phyloP scores from a whole-genome alignment of 202 grass and related monocot species.

The Zizania palustris region DNA sequence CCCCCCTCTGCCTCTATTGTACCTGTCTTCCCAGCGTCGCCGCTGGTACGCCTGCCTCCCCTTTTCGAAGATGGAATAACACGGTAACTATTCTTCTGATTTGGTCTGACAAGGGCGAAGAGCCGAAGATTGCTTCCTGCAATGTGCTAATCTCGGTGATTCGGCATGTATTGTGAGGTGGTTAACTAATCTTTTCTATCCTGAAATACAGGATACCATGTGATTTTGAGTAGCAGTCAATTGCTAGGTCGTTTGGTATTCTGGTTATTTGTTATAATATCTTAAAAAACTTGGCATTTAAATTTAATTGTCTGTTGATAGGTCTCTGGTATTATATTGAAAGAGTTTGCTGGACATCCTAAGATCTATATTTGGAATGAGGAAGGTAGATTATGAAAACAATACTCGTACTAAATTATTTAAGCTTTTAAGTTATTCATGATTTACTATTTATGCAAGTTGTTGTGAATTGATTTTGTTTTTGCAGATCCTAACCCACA shows the following conservation, averaged over 20 bases:
- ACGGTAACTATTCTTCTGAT: conserved; percentile 72
- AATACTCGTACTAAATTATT: not conserved
- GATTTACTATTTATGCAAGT: conserved; percentile 19
- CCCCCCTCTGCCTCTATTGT: too few species aligned
- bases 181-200: conserved; percentile 23
- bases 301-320: conserved; percentile 35
- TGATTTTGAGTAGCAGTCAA: not conserved
- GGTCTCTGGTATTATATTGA: conserved; percentile 65
- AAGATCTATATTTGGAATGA: conserved; percentile 87
- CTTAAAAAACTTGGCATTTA: conserved; percentile 3
- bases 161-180: conserved; percentile 76
- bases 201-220: not conserved
- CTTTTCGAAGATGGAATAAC: too few species aligned
- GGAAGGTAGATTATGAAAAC: conserved; percentile 57
- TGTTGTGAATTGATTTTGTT: conserved; percentile 18
- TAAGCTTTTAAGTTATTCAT: conserved; percentile 27
- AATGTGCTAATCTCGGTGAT: conserved; percentile 80
- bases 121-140: conserved; percentile 61
- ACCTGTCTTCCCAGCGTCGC: too few species aligned
- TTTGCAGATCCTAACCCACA: conserved; percentile 80
- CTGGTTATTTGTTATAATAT: conserved; percentile 8
- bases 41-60: too few species aligned
- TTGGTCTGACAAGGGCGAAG: conserved; percentile 64
- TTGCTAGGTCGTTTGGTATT: conserved; percentile 29
- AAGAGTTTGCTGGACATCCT: conserved; percentile 72